These are phyloP conservation scores for Thermomucor indicae-seudaticae DNA, from an alignment of 371 early-diverging fungal genomes.

Conservation along the genomic window DNA sequence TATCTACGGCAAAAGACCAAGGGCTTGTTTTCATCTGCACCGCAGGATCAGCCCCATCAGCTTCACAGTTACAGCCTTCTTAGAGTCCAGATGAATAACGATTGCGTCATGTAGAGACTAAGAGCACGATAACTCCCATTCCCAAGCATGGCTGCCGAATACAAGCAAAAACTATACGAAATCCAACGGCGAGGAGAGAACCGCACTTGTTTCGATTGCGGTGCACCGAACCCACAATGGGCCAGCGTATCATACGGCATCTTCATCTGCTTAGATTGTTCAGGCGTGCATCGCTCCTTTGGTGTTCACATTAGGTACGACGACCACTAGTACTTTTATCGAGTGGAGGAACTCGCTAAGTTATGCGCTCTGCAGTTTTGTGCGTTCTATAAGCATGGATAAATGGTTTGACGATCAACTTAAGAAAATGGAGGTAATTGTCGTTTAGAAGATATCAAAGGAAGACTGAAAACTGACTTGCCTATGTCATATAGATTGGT, in stretches of 20 bases:
- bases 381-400: constrained; percentile 98
- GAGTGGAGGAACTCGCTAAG: no score
- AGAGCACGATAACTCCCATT: not conserved
- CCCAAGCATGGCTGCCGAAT: constrained; percentile 48
- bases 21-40: no score
- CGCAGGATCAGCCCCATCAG: no score
- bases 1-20: no score
- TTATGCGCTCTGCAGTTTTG: constrained; percentile 62
- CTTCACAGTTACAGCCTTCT: no score
- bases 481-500: constrained; percentile 81
- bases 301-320: constrained; percentile 89
- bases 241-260: constrained; percentile 94
- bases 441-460: not conserved
- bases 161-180: constrained; percentile 65
- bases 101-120: no score
- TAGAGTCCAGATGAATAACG: no score
- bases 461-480: no score
- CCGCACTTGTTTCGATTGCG: constrained; percentile 81
- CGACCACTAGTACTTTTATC: no score
- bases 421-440: constrained; percentile 80
- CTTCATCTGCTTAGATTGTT: constrained; percentile 97
- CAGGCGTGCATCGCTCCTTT: constrained; percentile 87
- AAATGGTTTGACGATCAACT: constrained; percentile 95
- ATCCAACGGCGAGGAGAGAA: constrained; percentile 71
- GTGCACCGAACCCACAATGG: constrained; percentile 88